Base-by-base conservation (phyloP, 108 stramenopile genomes). In the Cyclotella kingstonii region DNA sequence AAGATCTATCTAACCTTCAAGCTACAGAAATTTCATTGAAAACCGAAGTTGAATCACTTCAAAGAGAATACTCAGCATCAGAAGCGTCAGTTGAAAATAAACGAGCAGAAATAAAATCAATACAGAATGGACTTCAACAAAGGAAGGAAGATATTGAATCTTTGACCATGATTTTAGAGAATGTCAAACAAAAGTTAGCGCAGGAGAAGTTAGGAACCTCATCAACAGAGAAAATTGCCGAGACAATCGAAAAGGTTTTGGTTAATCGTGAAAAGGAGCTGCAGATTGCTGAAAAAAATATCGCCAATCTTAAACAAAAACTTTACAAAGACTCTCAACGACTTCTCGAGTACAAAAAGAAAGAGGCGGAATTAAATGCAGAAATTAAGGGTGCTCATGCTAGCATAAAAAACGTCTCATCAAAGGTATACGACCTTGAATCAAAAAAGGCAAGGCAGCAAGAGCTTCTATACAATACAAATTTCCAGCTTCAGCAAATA, bases 401-500 rank as follows among this genome's bases (percentile, higher is more conserved):
- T n/a, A 77, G 36, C 34, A 71, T 54, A 49, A 81, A 78, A 43
- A 94, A 86, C 41, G 64, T 88, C 22, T 38, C 63, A 23, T 53
- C 68, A 36, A 84, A 90, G 57, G 47, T 91, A 2, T 60, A 55
- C 49, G 56, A 66, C 18, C 74, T 94, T 27, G 92, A 91, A 34
- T 48, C 42, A 12, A 83, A 90, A 55, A 47, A 62, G 38, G 34
- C 68, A 26, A 61, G 83, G n/a, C 92, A 94, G 63, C 61, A 80
- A 50, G 90, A 91, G 80, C 77, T 94, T 8, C 43, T 91, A 29
- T 86, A 87, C 70, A 82, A 81, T 45, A 87, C 85, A 27, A 90
- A 89, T 73, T 91, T 90, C 63, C 84, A 94, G 73, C 85, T 91
- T 15, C 84, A 91, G 63, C 84, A 83, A 52, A 84, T 88, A 69